Evolutionary conservation across 2,329 filamentous ascomycete species (phyloP), one percentile per base, ranked within the genome.

Genomic region (Fusarium sp.): DNA sequence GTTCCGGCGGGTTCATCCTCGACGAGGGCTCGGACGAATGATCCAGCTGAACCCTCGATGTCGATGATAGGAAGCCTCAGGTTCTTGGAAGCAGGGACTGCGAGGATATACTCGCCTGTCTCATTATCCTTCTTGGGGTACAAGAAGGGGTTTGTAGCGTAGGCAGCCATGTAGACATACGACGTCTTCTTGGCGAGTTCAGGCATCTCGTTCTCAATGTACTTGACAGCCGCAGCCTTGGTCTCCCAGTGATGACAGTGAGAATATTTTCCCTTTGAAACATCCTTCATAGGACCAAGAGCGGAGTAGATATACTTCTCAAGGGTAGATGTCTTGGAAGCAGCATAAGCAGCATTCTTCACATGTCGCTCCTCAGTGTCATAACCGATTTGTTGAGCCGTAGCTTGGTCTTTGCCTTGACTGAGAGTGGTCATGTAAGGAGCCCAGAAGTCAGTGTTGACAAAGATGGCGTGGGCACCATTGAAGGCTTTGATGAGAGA

Each of bases 371-470:
- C 69, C 74, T 90, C 88, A 2, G 82, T 75, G 1, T 86, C 80
- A 56, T 84, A 85, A 1, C 82, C 83, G 39, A 81, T 82, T 35
- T 76, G 71, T 13, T 82, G 78, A 65, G 80, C 81, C 0, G 78
- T 79, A 9, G 80, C 76, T 12, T 72, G 59, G 2, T 81, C 82
- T 52, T 78, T 77, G 7, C 79, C 77, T 11, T 80, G 76, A n/a
- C 78, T 79, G 54, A 84, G 79, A 0, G 81, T 76, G 4, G 79
- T 73, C 61, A 79, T 79, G 70, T 85, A 86, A 5, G 81, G 78
- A 36, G 82, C 80, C 83, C 84, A 88, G 76, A 86, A 89, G 65
- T 88, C 83, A 0, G 87, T 89, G 46, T 86, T 84, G 72, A 81
- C 79, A 75, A 89, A 89, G 65, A 89, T 85, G 52, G 83, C 76